phyloP scores from a whole-genome alignment of 2,329 filamentous ascomycete species.

The Aspergillus sp. region DNA sequence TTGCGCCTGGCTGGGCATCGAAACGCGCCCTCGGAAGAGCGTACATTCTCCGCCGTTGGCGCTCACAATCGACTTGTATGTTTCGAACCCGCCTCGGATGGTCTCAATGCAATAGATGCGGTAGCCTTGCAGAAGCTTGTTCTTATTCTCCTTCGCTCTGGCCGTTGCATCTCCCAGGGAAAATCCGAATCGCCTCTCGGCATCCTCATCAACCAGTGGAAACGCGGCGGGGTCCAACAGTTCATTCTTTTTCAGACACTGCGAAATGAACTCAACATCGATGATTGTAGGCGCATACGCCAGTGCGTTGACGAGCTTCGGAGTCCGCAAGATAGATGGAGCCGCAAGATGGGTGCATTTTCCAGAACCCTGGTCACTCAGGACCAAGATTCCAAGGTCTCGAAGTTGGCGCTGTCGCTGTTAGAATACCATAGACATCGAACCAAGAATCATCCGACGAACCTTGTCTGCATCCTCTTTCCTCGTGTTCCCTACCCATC shows the following conservation, averaged over 20 bases:
- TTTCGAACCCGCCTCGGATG: conserved; percentile 72
- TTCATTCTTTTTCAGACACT: conserved; percentile 60
- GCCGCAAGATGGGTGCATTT: conserved; percentile 80
- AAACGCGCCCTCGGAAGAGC: conserved; percentile 64
- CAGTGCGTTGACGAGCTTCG: conserved; percentile 85
- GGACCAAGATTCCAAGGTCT: conserved; percentile 70
- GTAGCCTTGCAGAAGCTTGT: conserved; percentile 63
- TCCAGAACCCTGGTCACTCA: conserved; percentile 54
- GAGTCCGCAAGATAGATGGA: conserved; percentile 75
- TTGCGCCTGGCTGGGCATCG: conserved; percentile 49
- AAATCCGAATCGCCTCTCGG: conserved; percentile 63
- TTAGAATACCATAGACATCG: conserved; percentile 5
- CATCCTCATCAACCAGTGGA: conserved; percentile 59
- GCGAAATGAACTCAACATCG: conserved; percentile 67
- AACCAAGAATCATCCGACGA: conserved; percentile 28
- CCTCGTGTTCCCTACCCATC: conserved; percentile 64
- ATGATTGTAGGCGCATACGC: conserved; percentile 72
- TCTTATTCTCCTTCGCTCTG: conserved; percentile 66
- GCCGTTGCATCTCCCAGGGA: conserved; percentile 58
- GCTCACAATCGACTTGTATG: conserved; percentile 75
- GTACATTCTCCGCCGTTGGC: conserved; percentile 80
- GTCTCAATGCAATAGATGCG: conserved; percentile 76
- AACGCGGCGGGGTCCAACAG: conserved; percentile 57
- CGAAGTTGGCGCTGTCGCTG: conserved; percentile 62
- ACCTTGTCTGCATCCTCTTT: conserved; percentile 76